A percentile compares a stretch with the other conserved stretches of the same genome.
Evolutionary conservation across 345 rosid species (phyloP).

Genomic region (Lepidium africanum): DNA sequence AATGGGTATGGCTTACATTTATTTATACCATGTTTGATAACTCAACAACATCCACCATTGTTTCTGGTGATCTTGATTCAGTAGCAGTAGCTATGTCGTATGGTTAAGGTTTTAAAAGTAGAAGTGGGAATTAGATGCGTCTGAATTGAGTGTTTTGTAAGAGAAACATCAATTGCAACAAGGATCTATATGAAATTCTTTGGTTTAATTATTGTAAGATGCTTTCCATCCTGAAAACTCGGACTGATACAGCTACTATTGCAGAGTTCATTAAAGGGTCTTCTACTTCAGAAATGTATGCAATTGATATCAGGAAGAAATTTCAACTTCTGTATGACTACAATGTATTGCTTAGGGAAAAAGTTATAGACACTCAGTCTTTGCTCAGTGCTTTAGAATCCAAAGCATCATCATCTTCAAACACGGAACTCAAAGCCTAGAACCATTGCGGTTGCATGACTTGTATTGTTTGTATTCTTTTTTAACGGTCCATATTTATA

Average conservation of each 20-base stretch:
- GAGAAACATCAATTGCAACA: neutral
- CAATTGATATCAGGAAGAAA: conserved; percentile 55
- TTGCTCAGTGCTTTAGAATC: conserved; percentile 34
- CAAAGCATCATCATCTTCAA: conserved; percentile 23
- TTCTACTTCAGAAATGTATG: conserved; percentile 43
- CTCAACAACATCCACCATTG: neutral
- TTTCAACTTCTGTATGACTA: conserved; percentile 55
- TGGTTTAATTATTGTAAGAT: neutral
- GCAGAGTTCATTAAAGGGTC: conserved; percentile 47
- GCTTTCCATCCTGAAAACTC: neutral
- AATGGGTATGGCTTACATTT: conserved; percentile 42
- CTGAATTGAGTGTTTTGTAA: neutral
- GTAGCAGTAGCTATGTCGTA: conserved; percentile 2
- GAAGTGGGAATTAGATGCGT: neutral
- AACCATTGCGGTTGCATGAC: no score
- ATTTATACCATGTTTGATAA: neutral
- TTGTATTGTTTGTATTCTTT: conserved; percentile 11
- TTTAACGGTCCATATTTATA: conserved; percentile 11
- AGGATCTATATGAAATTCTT: neutral
- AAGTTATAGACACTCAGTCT: conserved; percentile 50
- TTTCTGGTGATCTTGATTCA: neutral
- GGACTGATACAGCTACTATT: conserved; percentile 1
- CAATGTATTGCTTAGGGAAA: conserved; percentile 67
- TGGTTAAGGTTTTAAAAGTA: neutral
- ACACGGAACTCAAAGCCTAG: conserved; percentile 8